phyloP scores from a whole-genome alignment of 495 filamentous ascomycete genomes.

The Penicillium roqueforti region DNA sequence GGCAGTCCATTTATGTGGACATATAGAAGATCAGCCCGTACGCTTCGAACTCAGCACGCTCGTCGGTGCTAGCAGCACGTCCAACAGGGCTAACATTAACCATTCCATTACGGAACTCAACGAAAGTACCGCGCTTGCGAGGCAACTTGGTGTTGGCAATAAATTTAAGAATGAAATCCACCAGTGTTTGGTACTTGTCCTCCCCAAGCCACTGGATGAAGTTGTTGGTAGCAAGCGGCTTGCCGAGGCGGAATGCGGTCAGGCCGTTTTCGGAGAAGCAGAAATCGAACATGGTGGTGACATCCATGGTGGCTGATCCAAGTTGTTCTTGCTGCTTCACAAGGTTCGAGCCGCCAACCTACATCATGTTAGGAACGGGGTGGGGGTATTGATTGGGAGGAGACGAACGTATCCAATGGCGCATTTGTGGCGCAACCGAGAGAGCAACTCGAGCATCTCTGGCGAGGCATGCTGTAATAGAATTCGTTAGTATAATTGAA shows the following conservation, averaged over 20 bases:
- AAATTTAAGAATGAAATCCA: slow-evolving; percentile 81
- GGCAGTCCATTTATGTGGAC: neutral
- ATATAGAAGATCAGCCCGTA: slow-evolving; percentile 17
- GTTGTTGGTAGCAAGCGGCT: slow-evolving; percentile 63
- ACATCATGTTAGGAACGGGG: slow-evolving; percentile 12
- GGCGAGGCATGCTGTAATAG: slow-evolving; percentile 55
- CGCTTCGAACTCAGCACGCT: slow-evolving; percentile 72
- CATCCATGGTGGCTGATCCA: slow-evolving; percentile 56
- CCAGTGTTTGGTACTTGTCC: slow-evolving; percentile 83
- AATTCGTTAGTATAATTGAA: slow-evolving; percentile 10
- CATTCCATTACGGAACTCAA: slow-evolving; percentile 97
- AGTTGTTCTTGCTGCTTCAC: slow-evolving; percentile 95
- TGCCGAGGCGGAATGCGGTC: slow-evolving; percentile 78
- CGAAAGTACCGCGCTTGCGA: slow-evolving; percentile 89
- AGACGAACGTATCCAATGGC: slow-evolving; percentile 76
- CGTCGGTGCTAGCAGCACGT: slow-evolving; percentile 77
- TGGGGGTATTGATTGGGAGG: neutral
- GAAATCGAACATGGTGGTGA: slow-evolving; percentile 86
- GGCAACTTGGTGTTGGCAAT: slow-evolving; percentile 81
- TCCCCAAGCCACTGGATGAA: slow-evolving; percentile 95
- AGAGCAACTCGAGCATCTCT: slow-evolving; percentile 79
- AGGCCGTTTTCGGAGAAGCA: slow-evolving; percentile 96
- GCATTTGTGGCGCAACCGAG: slow-evolving; percentile 75
- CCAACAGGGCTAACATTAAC: slow-evolving; percentile 90
- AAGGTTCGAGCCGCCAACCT: slow-evolving; percentile 78